These are phyloP conservation scores for Papiliotrema nemorosa DNA, from an alignment of 1,284 basidiomycete genomes.

Conservation along the genomic window DNA sequence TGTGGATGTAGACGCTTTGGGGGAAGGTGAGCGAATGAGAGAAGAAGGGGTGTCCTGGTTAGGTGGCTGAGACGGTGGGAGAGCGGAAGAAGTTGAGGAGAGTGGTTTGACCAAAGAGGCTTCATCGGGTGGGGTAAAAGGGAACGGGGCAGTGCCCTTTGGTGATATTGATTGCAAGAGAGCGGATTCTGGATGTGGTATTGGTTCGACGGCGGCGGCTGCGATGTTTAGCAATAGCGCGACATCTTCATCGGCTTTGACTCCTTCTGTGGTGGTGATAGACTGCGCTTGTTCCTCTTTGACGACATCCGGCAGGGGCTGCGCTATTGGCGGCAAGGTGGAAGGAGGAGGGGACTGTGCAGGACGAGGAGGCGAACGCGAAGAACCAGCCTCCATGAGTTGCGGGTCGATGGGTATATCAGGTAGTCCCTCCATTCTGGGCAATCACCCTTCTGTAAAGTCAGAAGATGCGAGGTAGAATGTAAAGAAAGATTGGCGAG, in stretches of 20 bases:
- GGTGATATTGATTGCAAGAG: slow-evolving; percentile 1
- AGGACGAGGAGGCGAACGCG: not conserved
- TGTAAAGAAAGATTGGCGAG: too few relatives aligned
- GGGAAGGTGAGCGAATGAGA: slow-evolving; percentile 2
- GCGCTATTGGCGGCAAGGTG: not conserved
- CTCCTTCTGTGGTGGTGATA: too few relatives aligned
- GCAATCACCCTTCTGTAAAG: too few relatives aligned
- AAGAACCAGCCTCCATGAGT: slow-evolving; percentile 2
- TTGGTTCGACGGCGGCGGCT: slow-evolving; percentile 5
- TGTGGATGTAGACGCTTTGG: slow-evolving; percentile 15
- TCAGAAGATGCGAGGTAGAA: too few relatives aligned
- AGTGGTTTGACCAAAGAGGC: slow-evolving; percentile 5
- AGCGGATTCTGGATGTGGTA: not conserved
- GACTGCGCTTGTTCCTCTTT: too few relatives aligned
- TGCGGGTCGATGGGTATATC: not conserved
- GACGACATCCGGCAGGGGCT: too few relatives aligned
- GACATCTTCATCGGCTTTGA: slow-evolving; percentile 27
- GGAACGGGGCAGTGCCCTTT: slow-evolving; percentile 13
- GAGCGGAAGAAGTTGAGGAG: too few relatives aligned
- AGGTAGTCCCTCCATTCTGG: too few relatives aligned
- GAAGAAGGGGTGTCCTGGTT: too few relatives aligned
- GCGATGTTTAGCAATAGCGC: slow-evolving; percentile 33
- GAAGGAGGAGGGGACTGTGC: not conserved
- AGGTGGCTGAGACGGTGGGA: too few relatives aligned
- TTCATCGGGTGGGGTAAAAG: slow-evolving; percentile 32